Base-by-base conservation (phyloP, 176 grass and related monocot genomes). In the Saccharum officinarum region DNA sequence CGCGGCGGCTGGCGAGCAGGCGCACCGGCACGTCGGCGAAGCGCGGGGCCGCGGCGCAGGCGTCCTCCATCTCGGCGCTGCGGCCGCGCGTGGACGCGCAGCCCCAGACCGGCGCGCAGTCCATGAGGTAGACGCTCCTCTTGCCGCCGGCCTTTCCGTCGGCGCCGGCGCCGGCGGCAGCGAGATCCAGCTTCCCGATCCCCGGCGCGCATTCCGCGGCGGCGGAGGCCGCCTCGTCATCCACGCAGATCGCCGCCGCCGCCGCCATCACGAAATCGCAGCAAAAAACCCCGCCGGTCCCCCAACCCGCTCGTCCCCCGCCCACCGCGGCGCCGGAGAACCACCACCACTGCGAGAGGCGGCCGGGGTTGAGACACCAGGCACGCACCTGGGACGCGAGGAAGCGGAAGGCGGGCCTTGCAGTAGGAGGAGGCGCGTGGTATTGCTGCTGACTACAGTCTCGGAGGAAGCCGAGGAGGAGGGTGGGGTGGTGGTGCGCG, bases 11-110 rank as follows among this genome's bases (percentile, higher is more conserved):
- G 54, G 90, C 91, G 16, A 97, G 88, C 74, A 97, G 87, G 44
- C 80, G 85, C 73, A 91, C 74, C n/a, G 95, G 95, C 79, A 94
- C 83, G 79, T 92, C 70, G 14, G 52, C 93, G 76, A 94, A 94
- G 39, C 83, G 86, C 28, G 92, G 92, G 3, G 88, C 41, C 8
- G 85, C 90, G 30, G 65, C 73, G 72, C 52, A 81, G 2, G 95
- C 85, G 89, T 97, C 95, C 85, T 97, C 95, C 95, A 94, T 97
- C 85, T 94, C 95, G 16, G 82, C 72, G 75, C 90, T 85, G 68
- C 84, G 63, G 0, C 95, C 95, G n/a, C 70, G 76, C 45, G 92
- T 91, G 25, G 94, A 77, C 6, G 76, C 81, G 89, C 79, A 77
- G 37, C 94, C 94, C 94, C 94, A 97, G 14, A 90, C 89, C 16